Conservation (phyloP, 2,329 filamentous ascomycete species). For the Xylariaceae sp. region DNA sequence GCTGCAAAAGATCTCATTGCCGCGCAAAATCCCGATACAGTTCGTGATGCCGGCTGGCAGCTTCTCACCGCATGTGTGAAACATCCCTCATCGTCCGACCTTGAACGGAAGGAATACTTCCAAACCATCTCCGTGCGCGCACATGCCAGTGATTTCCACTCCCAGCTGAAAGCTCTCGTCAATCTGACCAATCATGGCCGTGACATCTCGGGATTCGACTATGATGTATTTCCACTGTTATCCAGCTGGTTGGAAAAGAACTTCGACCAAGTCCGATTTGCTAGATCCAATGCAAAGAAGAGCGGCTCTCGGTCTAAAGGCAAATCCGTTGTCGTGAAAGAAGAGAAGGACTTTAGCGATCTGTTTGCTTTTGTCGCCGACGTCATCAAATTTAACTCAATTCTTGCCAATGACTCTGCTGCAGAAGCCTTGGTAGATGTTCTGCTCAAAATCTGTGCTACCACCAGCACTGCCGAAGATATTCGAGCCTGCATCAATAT, state of each 20-base stretch:
- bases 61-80: constrained; percentile 63
- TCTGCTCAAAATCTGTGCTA: constrained; percentile 63
- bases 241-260: constrained; percentile 56
- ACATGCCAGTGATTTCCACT: constrained; percentile 59
- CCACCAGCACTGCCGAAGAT: constrained; percentile 61
- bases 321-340: constrained; percentile 40
- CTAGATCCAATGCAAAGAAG: constrained; percentile 50
- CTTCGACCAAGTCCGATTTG: constrained; percentile 50
- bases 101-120: constrained; percentile 65
- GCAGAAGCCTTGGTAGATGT: constrained; percentile 58
- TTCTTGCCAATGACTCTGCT: constrained; percentile 59
- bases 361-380: constrained; percentile 64
- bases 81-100: constrained; percentile 58
- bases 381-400: constrained; percentile 73
- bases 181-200: constrained; percentile 60
- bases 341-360: constrained; percentile 59
- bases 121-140: constrained; percentile 54
- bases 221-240: constrained; percentile 60
- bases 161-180: constrained; percentile 60
- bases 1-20: constrained; percentile 63
- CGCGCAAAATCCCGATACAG: constrained; percentile 47
- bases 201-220: constrained; percentile 62
- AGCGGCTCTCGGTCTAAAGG: constrained; percentile 42
- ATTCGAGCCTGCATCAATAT: constrained; percentile 64
- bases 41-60: constrained; percentile 60